Evolutionary conservation across 1,284 basidiomycete genomes (phyloP).

Genomic region (Pisolithus thermaeus): DNA sequence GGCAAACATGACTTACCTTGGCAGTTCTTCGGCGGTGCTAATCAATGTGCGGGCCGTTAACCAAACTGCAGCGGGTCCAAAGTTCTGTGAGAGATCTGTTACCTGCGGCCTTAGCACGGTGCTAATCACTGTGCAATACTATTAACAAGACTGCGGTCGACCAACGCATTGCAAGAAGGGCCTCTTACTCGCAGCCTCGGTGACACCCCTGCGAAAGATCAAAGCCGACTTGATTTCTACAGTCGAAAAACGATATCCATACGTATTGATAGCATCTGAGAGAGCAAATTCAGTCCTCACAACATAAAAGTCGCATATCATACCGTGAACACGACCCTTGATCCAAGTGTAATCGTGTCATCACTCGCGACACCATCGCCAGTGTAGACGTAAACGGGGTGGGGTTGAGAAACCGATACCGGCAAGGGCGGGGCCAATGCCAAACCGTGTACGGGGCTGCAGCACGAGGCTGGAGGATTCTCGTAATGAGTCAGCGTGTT

Average conservation of each 20-base stretch:
- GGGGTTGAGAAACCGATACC: conserved; percentile 40
- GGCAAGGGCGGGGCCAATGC: too few species aligned
- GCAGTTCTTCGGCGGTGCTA: too few species aligned
- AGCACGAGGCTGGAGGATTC: too few species aligned
- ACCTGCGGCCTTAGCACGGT: too few species aligned
- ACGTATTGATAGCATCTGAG: conserved; percentile 88
- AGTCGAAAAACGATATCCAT: conserved; percentile 94
- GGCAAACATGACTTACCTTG: too few species aligned
- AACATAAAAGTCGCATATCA: conserved; percentile 23
- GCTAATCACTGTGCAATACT: too few species aligned
- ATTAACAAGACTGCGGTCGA: too few species aligned
- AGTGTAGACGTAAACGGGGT: conserved; percentile 89
- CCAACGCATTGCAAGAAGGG: background rate
- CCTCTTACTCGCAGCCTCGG: conserved; percentile 71
- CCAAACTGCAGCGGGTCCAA: too few species aligned
- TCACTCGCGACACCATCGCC: conserved; percentile 95
- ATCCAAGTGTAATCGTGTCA: conserved; percentile 97
- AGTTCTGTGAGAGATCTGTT: too few species aligned
- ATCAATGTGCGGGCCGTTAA: too few species aligned
- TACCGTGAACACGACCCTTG: conserved; percentile 94
- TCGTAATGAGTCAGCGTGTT: too few species aligned
- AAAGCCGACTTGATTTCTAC: conserved; percentile 97
- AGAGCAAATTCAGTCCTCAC: conserved; percentile 1
- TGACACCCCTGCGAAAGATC: conserved; percentile 90
- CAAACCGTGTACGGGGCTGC: too few species aligned